phyloP scores from a whole-genome alignment of 2,329 filamentous ascomycete genomes.

The Aspergillus tamarii region DNA sequence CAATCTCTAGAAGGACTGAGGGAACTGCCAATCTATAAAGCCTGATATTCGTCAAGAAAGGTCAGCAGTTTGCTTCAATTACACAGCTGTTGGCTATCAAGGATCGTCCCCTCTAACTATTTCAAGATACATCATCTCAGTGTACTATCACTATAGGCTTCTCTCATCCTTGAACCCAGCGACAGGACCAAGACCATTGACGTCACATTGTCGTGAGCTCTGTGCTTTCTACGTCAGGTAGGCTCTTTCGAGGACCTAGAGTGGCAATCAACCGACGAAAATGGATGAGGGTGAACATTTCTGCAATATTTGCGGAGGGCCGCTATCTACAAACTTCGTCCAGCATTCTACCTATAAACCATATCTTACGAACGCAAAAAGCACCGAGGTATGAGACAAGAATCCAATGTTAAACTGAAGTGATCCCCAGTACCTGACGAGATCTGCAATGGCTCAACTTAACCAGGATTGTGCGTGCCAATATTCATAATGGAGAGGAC shows the following conservation, averaged over 20 bases:
- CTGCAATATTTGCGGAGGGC: slow-evolving; percentile 13
- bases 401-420: not conserved
- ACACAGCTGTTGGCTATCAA: not conserved
- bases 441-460: not conserved
- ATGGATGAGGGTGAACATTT: not conserved
- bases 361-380: not conserved
- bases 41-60: not conserved
- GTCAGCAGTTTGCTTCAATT: not conserved
- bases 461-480: not conserved
- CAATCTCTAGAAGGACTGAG: not conserved
- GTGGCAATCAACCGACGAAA: not conserved
- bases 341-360: not conserved
- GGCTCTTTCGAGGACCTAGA: not conserved
- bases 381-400: not conserved
- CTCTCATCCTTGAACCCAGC: not conserved
- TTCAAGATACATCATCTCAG: too few species aligned
- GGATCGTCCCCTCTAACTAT: not conserved
- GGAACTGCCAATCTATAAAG: not conserved
- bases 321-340: not conserved
- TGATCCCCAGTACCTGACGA: not conserved
- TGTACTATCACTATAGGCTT: not conserved
- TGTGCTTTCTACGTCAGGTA: not conserved
- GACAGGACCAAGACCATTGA: not conserved
- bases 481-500: not conserved
- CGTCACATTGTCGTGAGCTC: not conserved